Percentiles rank a stretch among this genome's conserved stretches.
Evolutionary conservation across 2,329 filamentous ascomycete species (phyloP).

Genomic region (Rhexocercosporidium sp.): DNA sequence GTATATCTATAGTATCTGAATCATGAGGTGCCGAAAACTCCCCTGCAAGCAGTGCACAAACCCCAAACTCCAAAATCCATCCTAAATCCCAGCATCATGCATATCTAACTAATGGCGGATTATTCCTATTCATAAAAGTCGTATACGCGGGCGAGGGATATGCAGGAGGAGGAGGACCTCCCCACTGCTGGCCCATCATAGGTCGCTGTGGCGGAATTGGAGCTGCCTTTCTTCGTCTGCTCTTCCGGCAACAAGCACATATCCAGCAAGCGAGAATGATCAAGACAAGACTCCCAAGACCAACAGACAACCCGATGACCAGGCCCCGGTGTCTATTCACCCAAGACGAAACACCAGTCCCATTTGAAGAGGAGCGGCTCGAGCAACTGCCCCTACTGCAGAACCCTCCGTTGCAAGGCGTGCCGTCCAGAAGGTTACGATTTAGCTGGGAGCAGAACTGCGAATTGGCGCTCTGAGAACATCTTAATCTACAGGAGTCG

Average conservation of each 20-base stretch:
- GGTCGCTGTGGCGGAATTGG: conserved; percentile 3
- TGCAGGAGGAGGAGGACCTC: conserved; percentile 2
- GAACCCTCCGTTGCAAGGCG: conserved; percentile 10
- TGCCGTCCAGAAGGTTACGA: conserved; percentile 17
- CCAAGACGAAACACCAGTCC: conserved; percentile 9
- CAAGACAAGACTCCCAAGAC: conserved; percentile 13
- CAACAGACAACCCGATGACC: conserved; percentile 16
- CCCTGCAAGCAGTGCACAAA: not conserved
- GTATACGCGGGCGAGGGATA: conserved; percentile 10
- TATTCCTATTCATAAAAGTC: conserved; percentile 14
- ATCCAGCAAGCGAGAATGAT: conserved; percentile 18
- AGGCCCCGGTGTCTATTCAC: conserved; percentile 11
- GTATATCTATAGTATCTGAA: not conserved
- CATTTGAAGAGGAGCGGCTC: not conserved
- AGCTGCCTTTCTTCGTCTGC: conserved; percentile 1
- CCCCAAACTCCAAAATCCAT: not conserved
- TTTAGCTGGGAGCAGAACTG: conserved; percentile 13
- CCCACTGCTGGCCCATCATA: not conserved
- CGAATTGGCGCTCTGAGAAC: conserved; percentile 4
- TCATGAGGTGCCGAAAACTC: not conserved
- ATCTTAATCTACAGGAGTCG: conserved; percentile 10
- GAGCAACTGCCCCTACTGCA: conserved; percentile 14
- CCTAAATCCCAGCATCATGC: not conserved
- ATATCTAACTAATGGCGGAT: conserved; percentile 13
- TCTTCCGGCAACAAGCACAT: conserved; percentile 13